Evolutionary conservation across 345 rosid species (phyloP).

Genomic region (Crucihimalaya himalaica): DNA sequence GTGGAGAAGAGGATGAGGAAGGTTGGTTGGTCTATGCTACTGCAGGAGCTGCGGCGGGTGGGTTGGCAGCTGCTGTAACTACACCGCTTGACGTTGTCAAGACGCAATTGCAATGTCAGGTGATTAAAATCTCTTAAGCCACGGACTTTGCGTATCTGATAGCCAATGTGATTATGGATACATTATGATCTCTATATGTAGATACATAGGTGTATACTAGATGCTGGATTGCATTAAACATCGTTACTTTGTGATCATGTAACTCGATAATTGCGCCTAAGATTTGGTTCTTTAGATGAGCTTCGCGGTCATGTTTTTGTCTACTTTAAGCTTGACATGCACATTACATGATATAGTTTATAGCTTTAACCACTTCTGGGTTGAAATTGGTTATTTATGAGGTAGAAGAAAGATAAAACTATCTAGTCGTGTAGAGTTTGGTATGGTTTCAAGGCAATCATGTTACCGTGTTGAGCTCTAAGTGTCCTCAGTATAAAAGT

Average conservation of each 20-base stretch:
- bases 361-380: not conserved
- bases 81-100: conserved; percentile 50
- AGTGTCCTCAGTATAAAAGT: not conserved
- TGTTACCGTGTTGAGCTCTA: not conserved
- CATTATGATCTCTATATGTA: not conserved
- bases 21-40: conserved; percentile 83
- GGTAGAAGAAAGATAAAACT: not conserved
- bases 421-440: not conserved
- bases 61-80: conserved; percentile 50
- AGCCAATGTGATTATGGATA: conserved; percentile 9
- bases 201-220: not conserved
- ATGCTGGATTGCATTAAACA: not conserved
- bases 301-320: too few relatives aligned
- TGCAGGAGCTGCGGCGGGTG: conserved; percentile 98
- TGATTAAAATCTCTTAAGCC: conserved; percentile 29
- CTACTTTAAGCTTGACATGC: not conserved
- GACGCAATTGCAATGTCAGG: conserved; percentile 97
- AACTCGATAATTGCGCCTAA: not conserved
- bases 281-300: not conserved
- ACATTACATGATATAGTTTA: not conserved
- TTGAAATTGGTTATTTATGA: not conserved
- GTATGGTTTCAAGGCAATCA: not conserved
- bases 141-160: not conserved
- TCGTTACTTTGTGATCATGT: not conserved
- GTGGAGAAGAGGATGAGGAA: conserved; percentile 56